Percentiles rank a stretch among this genome's conserved stretches.
Conservation (phyloP, 2,329 filamentous ascomycete species). For the Pestalotiopsis sp. region DNA sequence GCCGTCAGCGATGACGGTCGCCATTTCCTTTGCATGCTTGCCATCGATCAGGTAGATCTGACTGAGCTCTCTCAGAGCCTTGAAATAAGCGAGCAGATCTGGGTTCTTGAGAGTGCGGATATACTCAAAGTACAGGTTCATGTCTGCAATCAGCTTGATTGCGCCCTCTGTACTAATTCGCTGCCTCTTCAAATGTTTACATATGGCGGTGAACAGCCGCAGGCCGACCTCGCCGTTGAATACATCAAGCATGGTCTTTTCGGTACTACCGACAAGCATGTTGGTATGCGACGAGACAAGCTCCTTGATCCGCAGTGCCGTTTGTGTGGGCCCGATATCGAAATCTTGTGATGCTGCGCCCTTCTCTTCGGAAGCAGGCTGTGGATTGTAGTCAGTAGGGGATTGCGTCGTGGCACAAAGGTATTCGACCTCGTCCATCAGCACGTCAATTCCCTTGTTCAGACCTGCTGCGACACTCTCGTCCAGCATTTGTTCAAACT, state of each 20-base stretch:
- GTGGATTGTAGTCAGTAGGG: constrained; percentile 89
- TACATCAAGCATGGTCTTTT: constrained; percentile 97
- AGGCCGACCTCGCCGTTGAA: constrained; percentile 98
- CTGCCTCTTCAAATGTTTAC: constrained; percentile 97
- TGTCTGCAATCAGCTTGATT: constrained; percentile 92
- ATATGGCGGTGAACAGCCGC: constrained; percentile 86
- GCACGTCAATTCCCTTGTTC: constrained; percentile 96
- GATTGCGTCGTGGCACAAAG: constrained; percentile 86
- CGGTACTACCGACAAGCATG: constrained; percentile 93
- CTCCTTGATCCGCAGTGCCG: constrained; percentile 79
- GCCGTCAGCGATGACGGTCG: constrained; percentile 88
- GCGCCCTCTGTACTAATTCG: constrained; percentile 88
- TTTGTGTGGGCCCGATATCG: constrained; percentile 69
- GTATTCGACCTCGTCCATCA: constrained; percentile 98
- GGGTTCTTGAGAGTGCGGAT: constrained; percentile 80
- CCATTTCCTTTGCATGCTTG: constrained; percentile 89
- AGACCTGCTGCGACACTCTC: constrained; percentile 93
- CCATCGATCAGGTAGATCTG: constrained; percentile 95
- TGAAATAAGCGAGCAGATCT: constrained; percentile 87
- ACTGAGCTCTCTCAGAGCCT: constrained; percentile 85
- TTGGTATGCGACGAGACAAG: constrained; percentile 86
- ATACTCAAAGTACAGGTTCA: constrained; percentile 91
- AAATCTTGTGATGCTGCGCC: constrained; percentile 32
- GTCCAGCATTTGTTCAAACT: constrained; percentile 98
- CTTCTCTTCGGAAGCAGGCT: constrained; percentile 36